Evolutionary conservation across 192 early-diverging fungal species (phyloP).

Genomic region (Chytriomyces sp.): DNA sequence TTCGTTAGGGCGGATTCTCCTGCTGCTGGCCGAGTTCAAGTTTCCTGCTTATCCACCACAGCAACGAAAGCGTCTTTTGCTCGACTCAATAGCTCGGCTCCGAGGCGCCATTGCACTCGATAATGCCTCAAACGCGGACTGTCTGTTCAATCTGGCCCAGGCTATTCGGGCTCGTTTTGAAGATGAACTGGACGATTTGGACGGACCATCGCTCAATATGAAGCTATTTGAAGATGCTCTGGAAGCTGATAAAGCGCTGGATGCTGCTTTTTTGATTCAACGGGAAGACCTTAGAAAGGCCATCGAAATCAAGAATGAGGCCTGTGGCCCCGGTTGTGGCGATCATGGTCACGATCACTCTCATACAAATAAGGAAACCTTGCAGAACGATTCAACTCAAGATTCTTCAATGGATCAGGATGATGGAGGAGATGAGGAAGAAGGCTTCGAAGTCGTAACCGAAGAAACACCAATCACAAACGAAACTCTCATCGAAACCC

Average conservation of each 20-base stretch:
- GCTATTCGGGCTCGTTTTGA: conserved; percentile 66
- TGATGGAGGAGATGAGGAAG: conserved; percentile 23
- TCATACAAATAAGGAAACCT: neutral
- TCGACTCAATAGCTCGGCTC: conserved; percentile 60
- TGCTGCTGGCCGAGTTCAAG: conserved; percentile 60
- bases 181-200: conserved; percentile 51
- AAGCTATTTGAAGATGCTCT: neutral
- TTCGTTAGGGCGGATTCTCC: conserved; percentile 64
- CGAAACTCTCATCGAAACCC: conserved; percentile 46
- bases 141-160: conserved; percentile 72
- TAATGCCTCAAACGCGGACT: conserved; percentile 66
- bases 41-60: conserved; percentile 50
- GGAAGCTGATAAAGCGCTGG: conserved; percentile 45
- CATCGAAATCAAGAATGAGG: neutral
- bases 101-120: conserved; percentile 53
- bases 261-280: conserved; percentile 32
- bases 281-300: conserved; percentile 9
- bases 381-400: neutral
- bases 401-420: neutral
- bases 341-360: conserved; percentile 11
- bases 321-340: conserved; percentile 2
- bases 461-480: conserved; percentile 29
- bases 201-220: conserved; percentile 23
- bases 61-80: conserved; percentile 55
- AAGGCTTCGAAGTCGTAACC: conserved; percentile 25